phyloP scores from a whole-genome alignment of 768 basidiomycete species.

The Fomitopsis pulvina region DNA sequence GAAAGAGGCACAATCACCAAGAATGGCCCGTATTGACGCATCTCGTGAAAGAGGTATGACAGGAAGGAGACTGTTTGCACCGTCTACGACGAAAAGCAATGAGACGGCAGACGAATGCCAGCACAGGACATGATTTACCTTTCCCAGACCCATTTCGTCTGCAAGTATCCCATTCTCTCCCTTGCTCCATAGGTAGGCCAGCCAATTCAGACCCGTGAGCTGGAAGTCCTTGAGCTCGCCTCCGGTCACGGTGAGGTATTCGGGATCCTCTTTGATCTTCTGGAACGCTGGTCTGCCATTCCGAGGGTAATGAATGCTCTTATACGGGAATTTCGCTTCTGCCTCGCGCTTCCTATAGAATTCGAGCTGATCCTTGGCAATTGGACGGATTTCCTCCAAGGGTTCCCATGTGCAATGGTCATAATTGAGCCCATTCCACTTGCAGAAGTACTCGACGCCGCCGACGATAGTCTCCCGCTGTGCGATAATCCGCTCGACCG shows the following conservation, averaged over 20 bases:
- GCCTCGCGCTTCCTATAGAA: constrained; percentile 73
- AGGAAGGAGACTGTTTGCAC: constrained; percentile 96
- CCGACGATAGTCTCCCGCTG: constrained; percentile 57
- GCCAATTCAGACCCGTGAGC: constrained; percentile 95
- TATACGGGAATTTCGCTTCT: constrained; percentile 79
- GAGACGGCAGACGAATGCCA: neutral
- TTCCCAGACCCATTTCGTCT: constrained; percentile 99
- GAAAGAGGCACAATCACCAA: constrained; percentile 96
- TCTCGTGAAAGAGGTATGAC: constrained; percentile 88
- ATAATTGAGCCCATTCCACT: constrained; percentile 93
- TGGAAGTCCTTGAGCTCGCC: constrained; percentile 96
- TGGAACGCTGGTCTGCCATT: constrained; percentile 70
- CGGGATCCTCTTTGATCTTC: constrained; percentile 84
- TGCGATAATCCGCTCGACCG: constrained; percentile 84
- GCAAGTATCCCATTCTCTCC: constrained; percentile 96
- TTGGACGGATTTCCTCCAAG: constrained; percentile 69
- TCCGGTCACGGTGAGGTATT: constrained; percentile 72
- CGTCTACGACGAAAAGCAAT: constrained; percentile 42
- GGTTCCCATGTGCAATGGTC: constrained; percentile 96
- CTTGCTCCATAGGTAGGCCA: constrained; percentile 93
- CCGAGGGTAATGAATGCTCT: constrained; percentile 63
- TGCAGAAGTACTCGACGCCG: constrained; percentile 87
- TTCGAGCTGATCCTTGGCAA: constrained; percentile 73
- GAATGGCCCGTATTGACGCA: constrained; percentile 94
- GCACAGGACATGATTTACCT: constrained; percentile 39